Percentiles rank a stretch among this genome's conserved stretches.
Conservation (phyloP, 495 filamentous ascomycete species). For the Extremus antarcticus region DNA sequence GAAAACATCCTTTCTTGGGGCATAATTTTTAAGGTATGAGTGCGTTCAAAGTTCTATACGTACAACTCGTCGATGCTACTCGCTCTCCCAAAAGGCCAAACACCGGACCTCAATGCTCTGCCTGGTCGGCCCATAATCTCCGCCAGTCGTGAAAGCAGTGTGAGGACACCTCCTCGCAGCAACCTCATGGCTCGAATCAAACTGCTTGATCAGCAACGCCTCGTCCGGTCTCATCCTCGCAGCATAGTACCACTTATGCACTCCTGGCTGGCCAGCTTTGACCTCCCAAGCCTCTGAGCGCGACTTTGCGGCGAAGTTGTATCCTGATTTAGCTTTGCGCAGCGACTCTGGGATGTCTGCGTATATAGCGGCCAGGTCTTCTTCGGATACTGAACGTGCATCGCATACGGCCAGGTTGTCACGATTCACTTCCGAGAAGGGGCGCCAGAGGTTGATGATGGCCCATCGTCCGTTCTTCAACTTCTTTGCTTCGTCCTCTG, state of each 20-base stretch:
- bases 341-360: not conserved
- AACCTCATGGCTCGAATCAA: not conserved
- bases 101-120: slow-evolving; percentile 3
- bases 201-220: not conserved
- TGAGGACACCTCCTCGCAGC: not conserved
- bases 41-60: no score
- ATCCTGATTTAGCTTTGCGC: not conserved
- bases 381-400: not conserved
- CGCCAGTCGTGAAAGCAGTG: not conserved
- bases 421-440: not conserved
- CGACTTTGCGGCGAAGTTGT: not conserved
- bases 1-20: no score
- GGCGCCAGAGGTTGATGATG: not conserved
- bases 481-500: not conserved
- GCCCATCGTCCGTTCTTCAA: not conserved
- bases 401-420: not conserved
- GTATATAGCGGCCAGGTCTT: not conserved
- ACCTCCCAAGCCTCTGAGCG: not conserved
- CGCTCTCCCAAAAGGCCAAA: not conserved
- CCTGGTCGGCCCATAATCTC: not conserved
- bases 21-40: no score
- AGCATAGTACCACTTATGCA: not conserved
- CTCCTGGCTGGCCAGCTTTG: no score
- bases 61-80: no score
- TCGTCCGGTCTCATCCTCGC: not conserved